Evolutionary conservation across 768 basidiomycete genomes (phyloP), one percentile per base, ranked within the genome.

Genomic region (Boletus barrowsii): DNA sequence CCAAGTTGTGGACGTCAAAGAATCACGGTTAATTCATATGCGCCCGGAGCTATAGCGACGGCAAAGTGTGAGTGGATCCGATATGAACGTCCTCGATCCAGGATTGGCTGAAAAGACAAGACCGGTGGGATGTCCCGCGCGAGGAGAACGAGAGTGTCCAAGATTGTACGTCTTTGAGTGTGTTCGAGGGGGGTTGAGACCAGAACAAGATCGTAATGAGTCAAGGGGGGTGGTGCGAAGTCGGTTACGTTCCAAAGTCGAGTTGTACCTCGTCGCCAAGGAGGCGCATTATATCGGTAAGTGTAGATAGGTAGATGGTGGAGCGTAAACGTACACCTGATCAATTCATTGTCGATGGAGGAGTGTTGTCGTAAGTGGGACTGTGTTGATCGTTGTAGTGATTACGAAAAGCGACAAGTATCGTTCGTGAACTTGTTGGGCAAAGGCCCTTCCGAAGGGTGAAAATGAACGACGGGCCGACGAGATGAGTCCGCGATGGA

Each of bases 221-320:
- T 36, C 26, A 42, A 50, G 47, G 37, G 33, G 33, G 50, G 43
- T n/a, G 37, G 10, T 36, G 41, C 33, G 47, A 51, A 24, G 41
- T 56, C 13, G 46, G 62, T 20, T 55, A 58, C 44, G 42, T 56
- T 10, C 58, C 57, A 17, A 57, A 51, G 18, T 30, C 60, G 8
- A 62, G 59, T n/a, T 67, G 4, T 72, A 62, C 46, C 56, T 75
- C 13, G 67, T 62, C 20, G 67, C 70, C 17, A 67, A 64, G 56
- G 68, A 64, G 42, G 62, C 64, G 3, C 54, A 56, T 43, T 67
- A 63, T 29, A 64, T 71, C 26, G 11, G 13, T 13, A 36, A 36
- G 10, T 22, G 22, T 22, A 22, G 3, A 22, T 22, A 22, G 22
- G 22, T 3, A 22, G 35, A 36, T 36, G 35, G 13, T 36, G 6